phyloP scores from a whole-genome alignment of 2,329 filamentous ascomycete species.

The Fusarium ramigenum region DNA sequence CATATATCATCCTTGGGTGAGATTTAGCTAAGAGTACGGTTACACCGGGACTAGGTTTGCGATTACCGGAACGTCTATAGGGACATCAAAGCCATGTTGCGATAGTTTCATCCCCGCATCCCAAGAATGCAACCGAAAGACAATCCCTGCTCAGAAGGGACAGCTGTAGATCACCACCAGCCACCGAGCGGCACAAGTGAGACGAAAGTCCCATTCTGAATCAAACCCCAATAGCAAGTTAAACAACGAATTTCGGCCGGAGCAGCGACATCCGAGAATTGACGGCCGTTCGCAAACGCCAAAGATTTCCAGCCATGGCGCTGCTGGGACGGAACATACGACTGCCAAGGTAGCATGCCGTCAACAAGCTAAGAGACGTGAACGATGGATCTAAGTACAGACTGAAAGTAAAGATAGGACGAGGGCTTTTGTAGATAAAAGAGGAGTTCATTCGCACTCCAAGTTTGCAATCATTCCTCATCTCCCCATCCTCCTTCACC shows the following conservation, averaged over 20 bases:
- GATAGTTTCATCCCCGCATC: not conserved
- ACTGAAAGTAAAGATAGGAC: not conserved
- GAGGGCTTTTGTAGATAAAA: not conserved
- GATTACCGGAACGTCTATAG: not conserved
- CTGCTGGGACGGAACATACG: not conserved
- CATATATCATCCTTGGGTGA: too few relatives aligned
- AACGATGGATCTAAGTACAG: not conserved
- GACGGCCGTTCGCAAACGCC: not conserved
- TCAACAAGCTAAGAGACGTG: too few relatives aligned
- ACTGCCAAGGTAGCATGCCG: not conserved
- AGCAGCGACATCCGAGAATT: not conserved
- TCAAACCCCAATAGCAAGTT: not conserved
- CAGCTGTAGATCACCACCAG: not conserved
- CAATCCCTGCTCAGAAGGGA: not conserved
- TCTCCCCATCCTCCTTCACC: not conserved
- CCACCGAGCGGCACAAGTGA: not conserved
- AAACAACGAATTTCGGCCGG: not conserved
- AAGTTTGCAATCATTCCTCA: not conserved
- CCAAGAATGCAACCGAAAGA: not conserved
- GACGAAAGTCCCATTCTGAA: not conserved
- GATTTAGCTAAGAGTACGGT: fast-evolving
- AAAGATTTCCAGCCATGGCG: not conserved
- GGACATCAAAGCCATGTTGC: not conserved
- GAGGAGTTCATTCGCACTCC: not conserved
- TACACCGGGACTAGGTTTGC: too few relatives aligned